Base-by-base conservation (phyloP, 2,329 filamentous ascomycete species). In the Aspergillus fijiensis region DNA sequence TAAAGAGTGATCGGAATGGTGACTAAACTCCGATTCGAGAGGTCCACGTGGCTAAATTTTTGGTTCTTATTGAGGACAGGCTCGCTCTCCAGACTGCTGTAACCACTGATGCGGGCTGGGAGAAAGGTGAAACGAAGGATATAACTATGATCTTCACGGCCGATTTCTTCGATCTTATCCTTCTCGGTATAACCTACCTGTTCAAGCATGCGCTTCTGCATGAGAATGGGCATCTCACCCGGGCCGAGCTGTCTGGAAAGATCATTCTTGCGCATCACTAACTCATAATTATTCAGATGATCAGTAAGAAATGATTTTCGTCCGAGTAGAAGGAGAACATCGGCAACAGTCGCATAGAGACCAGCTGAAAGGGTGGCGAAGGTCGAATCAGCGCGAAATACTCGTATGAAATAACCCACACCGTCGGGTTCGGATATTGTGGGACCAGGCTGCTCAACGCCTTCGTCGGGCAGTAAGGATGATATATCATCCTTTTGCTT, bases 111-210 rank as follows among this genome's bases (percentile, higher is more conserved):
- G 70, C 94, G 91, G 21, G 90, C 89, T 16, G 94, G 93, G 60
- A 97, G 81, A 76, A 99, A 99, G 61, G 95, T 92, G 78, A 99
- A 98, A 5, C 95, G 90, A 72, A 93, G 96, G 12, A 99, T 84
- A 69, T 98, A 99, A 73, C 93, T 96, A 75, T 98, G 96, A 79
- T 99, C 95, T 76, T 99, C 95, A 59, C 95, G 87, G 29, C 95
- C 95, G 55, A 99, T 86, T 63, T 98, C 95, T 73, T 97, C 94
- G 50, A 99, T 87, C 45, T 87, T 87, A 75, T 99, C 95, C 58
- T 86, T 86, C 33, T 92, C 87, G 59, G 91, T 88, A 71, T 98
- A 99, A 10, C 95, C 95, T 56, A 94, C 90, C 77, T 97, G 92
- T 75, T 96, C 89, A 19, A 99, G 80, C 19, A 99, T 82, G 51